These are phyloP conservation scores for Rhodamnia argentea DNA, from an alignment of 345 rosid species.

Conservation along the genomic window DNA sequence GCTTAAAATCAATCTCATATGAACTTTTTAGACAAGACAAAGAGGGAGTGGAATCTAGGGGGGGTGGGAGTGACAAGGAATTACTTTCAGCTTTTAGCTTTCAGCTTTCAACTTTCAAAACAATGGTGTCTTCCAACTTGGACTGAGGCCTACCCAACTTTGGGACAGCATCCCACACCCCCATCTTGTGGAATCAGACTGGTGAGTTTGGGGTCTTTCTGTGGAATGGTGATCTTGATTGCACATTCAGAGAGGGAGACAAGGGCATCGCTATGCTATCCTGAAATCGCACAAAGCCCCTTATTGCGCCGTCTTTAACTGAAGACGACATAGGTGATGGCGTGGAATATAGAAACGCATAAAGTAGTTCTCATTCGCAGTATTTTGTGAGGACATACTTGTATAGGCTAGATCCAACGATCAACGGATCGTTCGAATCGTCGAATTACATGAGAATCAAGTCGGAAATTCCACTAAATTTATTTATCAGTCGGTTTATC, in stretches of 20 bases:
- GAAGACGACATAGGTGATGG: neutral
- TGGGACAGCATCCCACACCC: neutral
- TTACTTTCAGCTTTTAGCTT: neutral
- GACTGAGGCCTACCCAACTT: neutral
- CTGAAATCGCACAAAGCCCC: neutral
- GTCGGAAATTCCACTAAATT: neutral
- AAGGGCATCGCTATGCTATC: neutral
- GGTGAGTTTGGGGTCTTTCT: neutral
- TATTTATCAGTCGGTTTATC: neutral
- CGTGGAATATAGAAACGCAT: neutral
- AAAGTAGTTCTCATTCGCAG: neutral
- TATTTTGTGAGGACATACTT: neutral
- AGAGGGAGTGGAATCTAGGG: neutral
- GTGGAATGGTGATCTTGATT: neutral
- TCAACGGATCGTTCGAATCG: neutral
- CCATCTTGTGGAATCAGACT: neutral
- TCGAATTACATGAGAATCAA: neutral
- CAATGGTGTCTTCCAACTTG: neutral
- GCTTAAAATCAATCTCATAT: neutral
- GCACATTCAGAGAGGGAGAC: neutral
- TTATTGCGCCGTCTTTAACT: neutral
- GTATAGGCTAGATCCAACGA: neutral
- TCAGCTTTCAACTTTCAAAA: neutral
- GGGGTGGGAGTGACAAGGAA: neutral
- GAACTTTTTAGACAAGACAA: neutral